Conservation (phyloP, 805 yeast genomes). For the Suhomyces sp. region DNA sequence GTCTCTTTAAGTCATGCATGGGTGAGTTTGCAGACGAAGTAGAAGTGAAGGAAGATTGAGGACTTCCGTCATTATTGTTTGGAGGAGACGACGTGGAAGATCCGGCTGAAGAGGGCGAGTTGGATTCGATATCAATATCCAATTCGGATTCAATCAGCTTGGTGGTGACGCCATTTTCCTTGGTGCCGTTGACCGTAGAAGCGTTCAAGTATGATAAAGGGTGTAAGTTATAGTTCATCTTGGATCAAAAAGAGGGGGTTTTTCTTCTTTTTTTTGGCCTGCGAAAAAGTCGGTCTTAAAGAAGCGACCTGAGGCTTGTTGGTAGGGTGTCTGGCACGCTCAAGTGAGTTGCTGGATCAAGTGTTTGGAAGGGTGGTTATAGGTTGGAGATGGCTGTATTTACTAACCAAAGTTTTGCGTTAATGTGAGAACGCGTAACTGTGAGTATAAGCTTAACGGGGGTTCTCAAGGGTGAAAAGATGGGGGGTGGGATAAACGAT, state of each 20-base stretch:
- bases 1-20: constrained; percentile 15
- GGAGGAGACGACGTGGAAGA: constrained; percentile 20
- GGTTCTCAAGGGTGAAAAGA: no score
- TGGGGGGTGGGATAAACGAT: no score
- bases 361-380: not conserved
- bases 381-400: not conserved
- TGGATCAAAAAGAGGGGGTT: not conserved
- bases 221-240: constrained; percentile 43
- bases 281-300: not conserved
- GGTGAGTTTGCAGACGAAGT: constrained; percentile 40
- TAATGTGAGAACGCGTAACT: not conserved
- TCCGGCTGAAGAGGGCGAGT: constrained; percentile 29
- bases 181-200: constrained; percentile 2
- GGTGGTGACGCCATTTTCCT: constrained; percentile 4
- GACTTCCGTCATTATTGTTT: constrained; percentile 26
- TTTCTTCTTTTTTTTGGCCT: not conserved
- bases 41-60: constrained; percentile 37
- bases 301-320: not conserved
- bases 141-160: constrained; percentile 23
- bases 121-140: constrained; percentile 27
- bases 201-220: constrained; percentile 48
- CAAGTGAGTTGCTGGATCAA: not conserved
- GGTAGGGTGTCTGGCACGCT: not conserved
- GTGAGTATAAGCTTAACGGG: no score
- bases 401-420: not conserved